Percentiles rank a stretch among this genome's conserved stretches.
Evolutionary conservation across 2,329 filamentous ascomycete genomes (phyloP).

Genomic region (Nemania diffusa): DNA sequence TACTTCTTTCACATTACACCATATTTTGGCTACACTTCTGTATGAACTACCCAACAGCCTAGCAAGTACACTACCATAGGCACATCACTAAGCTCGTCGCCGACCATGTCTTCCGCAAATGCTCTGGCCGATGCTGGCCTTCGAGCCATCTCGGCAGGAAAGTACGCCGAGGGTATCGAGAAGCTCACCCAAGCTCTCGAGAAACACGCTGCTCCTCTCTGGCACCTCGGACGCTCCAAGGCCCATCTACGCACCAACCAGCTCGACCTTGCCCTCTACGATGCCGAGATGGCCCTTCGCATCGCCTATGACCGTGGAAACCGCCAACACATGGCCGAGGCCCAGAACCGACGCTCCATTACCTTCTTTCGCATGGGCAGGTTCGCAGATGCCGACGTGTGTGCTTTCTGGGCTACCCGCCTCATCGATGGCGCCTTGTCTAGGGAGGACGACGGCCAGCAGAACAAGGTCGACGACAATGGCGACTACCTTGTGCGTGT

Average conservation of each 20-base stretch:
- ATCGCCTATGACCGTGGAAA: constrained; percentile 74
- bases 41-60: not conserved
- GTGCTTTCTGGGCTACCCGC: constrained; percentile 69
- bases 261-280: constrained; percentile 72
- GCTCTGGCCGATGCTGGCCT: constrained; percentile 70
- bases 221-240: constrained; percentile 84
- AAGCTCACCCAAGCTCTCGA: constrained; percentile 75
- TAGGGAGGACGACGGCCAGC: constrained; percentile 52
- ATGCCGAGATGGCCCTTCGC: constrained; percentile 74
- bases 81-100: not conserved
- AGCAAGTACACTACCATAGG: not conserved
- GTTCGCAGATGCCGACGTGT: constrained; percentile 79
- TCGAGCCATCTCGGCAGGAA: constrained; percentile 67
- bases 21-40: not conserved
- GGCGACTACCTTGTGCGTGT: constrained; percentile 60
- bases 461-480: constrained; percentile 54
- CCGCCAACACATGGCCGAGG: constrained; percentile 79
- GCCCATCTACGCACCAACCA: constrained; percentile 75
- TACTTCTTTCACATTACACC: not conserved
- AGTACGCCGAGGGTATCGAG: constrained; percentile 74
- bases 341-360: constrained; percentile 83
- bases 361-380: constrained; percentile 75
- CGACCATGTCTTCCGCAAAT: constrained; percentile 62
- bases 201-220: constrained; percentile 74
- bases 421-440: constrained; percentile 54